phyloP scores from a whole-genome alignment of 2,329 filamentous ascomycete species.

The Rugonectria rugulosa region DNA sequence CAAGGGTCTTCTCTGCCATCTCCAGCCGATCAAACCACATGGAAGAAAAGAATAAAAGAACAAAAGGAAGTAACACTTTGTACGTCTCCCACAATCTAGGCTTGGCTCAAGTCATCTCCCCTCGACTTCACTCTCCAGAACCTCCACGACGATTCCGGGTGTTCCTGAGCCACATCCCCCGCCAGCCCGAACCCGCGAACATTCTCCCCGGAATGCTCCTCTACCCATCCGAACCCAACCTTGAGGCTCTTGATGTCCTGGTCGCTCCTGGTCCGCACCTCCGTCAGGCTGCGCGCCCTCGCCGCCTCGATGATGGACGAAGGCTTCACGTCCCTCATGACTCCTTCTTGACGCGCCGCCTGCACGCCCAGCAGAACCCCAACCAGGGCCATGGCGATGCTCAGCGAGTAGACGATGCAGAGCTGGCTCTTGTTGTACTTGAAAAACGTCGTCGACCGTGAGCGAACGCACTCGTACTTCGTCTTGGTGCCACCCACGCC shows the following conservation, averaged over 20 bases:
- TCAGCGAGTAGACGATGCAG: neutral
- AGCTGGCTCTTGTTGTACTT: neutral
- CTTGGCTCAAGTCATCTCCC: no score
- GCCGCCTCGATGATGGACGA: slow-evolving; percentile 2
- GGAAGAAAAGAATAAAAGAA: no score
- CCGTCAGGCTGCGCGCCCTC: neutral
- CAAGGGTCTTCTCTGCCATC: no score
- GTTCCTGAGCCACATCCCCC: neutral
- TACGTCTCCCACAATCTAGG: no score
- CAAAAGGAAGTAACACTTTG: no score
- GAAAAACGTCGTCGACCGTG: neutral
- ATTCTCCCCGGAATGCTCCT: neutral
- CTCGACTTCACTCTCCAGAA: neutral
- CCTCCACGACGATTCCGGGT: neutral
- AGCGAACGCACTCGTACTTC: neutral
- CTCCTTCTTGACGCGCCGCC: neutral
- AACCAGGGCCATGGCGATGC: neutral
- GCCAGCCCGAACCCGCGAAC: neutral
- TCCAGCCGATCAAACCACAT: no score
- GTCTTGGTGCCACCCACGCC: neutral
- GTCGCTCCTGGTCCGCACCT: neutral
- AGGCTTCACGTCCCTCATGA: slow-evolving; percentile 1
- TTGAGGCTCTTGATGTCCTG: neutral
- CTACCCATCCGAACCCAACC: neutral
- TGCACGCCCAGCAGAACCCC: neutral